These are phyloP conservation scores for Passalora sequoiae DNA, from an alignment of 2,329 filamentous ascomycete genomes.

Conservation along the genomic window DNA sequence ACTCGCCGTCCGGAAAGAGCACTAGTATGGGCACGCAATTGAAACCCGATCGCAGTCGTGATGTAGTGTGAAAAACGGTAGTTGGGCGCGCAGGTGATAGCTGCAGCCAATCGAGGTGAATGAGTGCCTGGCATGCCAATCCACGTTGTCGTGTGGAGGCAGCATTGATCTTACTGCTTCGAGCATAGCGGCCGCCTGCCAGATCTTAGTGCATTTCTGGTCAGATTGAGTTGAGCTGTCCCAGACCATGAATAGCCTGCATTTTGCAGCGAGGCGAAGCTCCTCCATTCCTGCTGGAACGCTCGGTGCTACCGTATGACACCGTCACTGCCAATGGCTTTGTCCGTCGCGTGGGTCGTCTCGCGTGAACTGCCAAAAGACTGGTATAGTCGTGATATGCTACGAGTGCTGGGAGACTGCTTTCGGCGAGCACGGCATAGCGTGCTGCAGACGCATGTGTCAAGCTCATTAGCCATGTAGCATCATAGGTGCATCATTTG, in stretches of 20 bases:
- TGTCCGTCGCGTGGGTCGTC: too few relatives aligned
- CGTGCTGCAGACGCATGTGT: neutral
- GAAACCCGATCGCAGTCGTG: constrained; percentile 1
- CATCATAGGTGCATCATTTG: constrained; percentile 2
- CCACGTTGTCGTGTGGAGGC: constrained; percentile 5
- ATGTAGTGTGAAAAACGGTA: constrained; percentile 5
- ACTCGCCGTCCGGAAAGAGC: constrained; percentile 3
- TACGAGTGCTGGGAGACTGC: neutral
- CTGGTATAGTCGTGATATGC: neutral
- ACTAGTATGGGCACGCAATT: constrained; percentile 3
- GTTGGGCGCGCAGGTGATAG: neutral
- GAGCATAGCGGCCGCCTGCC: constrained; percentile 1
- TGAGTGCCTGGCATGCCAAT: constrained; percentile 9
- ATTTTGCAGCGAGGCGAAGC: neutral
- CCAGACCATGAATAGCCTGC: neutral
- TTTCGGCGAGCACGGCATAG: neutral
- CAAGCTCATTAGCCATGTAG: neutral
- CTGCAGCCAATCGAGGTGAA: constrained; percentile 2
- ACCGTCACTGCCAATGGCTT: too few relatives aligned
- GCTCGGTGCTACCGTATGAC: too few relatives aligned
- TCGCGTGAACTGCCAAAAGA: too few relatives aligned
- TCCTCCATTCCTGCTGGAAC: neutral
- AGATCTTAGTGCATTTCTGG: constrained; percentile 7
- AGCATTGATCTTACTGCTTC: neutral
- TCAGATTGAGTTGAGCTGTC: constrained; percentile 10